phyloP scores from a whole-genome alignment of 2,329 filamentous ascomycete species.

The Diaporthe capsici region DNA sequence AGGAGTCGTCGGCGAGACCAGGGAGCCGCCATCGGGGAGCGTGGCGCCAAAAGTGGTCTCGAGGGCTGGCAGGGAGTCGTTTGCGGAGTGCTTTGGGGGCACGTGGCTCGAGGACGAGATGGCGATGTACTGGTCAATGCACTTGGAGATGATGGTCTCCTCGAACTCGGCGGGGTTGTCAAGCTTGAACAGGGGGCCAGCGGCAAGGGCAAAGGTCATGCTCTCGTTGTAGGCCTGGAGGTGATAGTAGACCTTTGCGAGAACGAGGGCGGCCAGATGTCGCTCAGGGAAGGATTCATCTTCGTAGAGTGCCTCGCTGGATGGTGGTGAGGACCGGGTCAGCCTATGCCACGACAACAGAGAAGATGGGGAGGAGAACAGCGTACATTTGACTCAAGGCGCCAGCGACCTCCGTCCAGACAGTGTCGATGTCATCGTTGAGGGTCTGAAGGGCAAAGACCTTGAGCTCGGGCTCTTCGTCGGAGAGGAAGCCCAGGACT shows the following conservation, averaged over 20 bases:
- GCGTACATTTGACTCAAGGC: constrained; percentile 91
- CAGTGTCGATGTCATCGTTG: constrained; percentile 95
- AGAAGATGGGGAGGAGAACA: constrained; percentile 34
- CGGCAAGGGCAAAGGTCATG: constrained; percentile 97
- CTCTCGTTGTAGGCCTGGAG: constrained; percentile 99
- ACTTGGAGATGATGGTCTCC: constrained; percentile 99
- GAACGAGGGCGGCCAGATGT: constrained; percentile 92
- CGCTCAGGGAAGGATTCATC: constrained; percentile 95
- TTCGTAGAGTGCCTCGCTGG: constrained; percentile 95
- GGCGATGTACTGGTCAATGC: constrained; percentile 96
- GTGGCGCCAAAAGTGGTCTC: constrained; percentile 83
- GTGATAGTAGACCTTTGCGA: constrained; percentile 99
- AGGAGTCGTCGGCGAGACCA: constrained; percentile 91
- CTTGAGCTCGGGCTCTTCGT: constrained; percentile 94
- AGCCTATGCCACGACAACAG: constrained; percentile 20
- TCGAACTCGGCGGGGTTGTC: constrained; percentile 95
- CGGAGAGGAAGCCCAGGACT: constrained; percentile 93
- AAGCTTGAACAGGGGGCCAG: constrained; percentile 94
- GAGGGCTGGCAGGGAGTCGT: constrained; percentile 74
- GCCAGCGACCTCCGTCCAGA: constrained; percentile 97
- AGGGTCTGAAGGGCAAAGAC: constrained; percentile 95
- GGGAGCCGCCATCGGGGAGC: constrained; percentile 75
- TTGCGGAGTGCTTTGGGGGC: constrained; percentile 58
- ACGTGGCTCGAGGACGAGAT: constrained; percentile 70
- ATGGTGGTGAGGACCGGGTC: constrained; percentile 37